A percentile compares a stretch with the other conserved stretches of the same genome.
Evolutionary conservation across 176 grass and related monocot genomes (phyloP).

Genomic region (Panicum miliaceum): DNA sequence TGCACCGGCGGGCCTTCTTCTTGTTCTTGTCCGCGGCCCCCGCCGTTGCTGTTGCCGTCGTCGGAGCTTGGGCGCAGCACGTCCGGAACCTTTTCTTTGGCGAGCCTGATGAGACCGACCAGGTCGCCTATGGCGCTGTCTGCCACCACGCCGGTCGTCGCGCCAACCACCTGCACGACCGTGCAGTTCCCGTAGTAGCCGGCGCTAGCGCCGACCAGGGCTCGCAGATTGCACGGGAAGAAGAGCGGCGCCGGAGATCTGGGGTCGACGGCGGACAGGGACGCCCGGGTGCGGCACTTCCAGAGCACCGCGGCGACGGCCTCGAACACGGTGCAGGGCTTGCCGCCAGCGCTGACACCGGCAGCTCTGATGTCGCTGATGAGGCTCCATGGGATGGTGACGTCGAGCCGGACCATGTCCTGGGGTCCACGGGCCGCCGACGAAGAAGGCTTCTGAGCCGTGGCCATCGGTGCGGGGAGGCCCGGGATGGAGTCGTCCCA

Average conservation of each 20-base stretch:
- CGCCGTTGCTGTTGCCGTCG: no score
- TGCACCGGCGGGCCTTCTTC: no score
- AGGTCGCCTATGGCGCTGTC: background rate
- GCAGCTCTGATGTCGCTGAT: background rate
- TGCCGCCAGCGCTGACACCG: no score
- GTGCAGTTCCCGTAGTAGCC: conserved; percentile 17
- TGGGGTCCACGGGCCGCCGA: no score
- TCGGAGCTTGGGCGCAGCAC: background rate
- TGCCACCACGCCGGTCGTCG: background rate
- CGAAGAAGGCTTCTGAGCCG: no score
- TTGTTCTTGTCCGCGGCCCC: no score
- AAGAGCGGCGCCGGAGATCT: background rate
- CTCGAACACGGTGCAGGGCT: background rate
- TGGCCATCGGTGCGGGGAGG: no score
- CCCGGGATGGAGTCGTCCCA: no score
- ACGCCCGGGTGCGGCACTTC: background rate
- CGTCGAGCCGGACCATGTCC: no score
- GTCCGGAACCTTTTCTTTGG: background rate
- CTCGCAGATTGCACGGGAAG: background rate
- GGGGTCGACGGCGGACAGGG: background rate
- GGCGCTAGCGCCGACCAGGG: background rate
- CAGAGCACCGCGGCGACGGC: background rate
- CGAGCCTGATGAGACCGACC: background rate
- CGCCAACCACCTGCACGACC: background rate
- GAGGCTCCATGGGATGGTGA: background rate